These are phyloP conservation scores for Aspergillus pseudoterreus DNA, from an alignment of 2,329 filamentous ascomycete species.

Conservation along the genomic window DNA sequence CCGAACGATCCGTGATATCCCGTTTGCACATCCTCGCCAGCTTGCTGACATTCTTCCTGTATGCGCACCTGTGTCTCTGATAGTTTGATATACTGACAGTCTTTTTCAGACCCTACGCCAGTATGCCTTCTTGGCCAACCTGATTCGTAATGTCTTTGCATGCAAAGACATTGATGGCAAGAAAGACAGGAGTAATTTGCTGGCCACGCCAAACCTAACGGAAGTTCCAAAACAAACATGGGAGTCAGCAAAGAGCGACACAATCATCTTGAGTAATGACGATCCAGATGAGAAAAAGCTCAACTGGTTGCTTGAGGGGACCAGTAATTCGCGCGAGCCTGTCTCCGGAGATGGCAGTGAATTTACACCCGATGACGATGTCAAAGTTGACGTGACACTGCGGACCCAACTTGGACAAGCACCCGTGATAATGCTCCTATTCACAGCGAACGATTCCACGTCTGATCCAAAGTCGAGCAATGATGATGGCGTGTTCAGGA, in stretches of 20 bases:
- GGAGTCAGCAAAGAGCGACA: slow-evolving; percentile 10
- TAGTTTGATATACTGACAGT: neutral
- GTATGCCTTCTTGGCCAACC: slow-evolving; percentile 40
- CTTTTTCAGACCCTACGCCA: slow-evolving; percentile 38
- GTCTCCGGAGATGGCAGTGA: neutral
- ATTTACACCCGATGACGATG: slow-evolving; percentile 16
- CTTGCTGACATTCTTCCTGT: slow-evolving; percentile 42
- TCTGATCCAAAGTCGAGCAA: slow-evolving; percentile 5
- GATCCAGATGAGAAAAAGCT: slow-evolving; percentile 50
- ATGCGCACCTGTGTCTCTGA: slow-evolving; percentile 10
- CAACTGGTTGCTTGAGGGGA: slow-evolving; percentile 46
- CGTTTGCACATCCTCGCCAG: slow-evolving; percentile 45
- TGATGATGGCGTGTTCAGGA: slow-evolving; percentile 13
- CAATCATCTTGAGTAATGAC: slow-evolving; percentile 38
- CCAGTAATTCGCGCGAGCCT: slow-evolving; percentile 4
- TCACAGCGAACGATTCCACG: slow-evolving; percentile 21
- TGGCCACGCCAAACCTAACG: neutral
- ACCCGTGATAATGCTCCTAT: slow-evolving; percentile 36
- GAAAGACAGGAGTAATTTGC: neutral
- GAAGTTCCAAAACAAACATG: slow-evolving; percentile 2
- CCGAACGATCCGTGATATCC: slow-evolving; percentile 39
- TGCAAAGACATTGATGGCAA: slow-evolving; percentile 12
- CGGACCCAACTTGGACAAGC: slow-evolving; percentile 37
- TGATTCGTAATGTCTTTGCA: slow-evolving; percentile 36
- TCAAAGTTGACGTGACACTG: slow-evolving; percentile 37